Base-by-base conservation (phyloP, 2,329 filamentous ascomycete species). In the Fusarium brevicatenulatum region DNA sequence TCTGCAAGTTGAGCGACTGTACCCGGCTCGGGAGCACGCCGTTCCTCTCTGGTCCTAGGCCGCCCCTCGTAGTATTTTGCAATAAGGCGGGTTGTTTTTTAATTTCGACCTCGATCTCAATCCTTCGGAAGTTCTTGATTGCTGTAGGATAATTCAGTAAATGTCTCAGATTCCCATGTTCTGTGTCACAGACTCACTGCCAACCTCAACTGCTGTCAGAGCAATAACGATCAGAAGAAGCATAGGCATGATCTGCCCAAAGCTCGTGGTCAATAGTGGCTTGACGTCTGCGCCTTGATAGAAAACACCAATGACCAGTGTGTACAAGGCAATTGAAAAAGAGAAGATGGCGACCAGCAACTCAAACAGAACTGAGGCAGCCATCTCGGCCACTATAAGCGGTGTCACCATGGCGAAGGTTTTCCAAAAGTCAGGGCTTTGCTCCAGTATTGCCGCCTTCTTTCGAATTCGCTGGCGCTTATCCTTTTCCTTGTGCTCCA, bases 171-270 rank as follows among this genome's bases (percentile, higher is more conserved):
- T n/a, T 16, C 32, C 12, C 12, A 23, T 28, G 23, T 42, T 47
- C 7, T 16, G 43, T 18, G 21, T 42, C 15, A 21, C 34, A 37
- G n/a, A 66, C 66, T 64, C 44, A 71, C 71, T 68, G 30, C 70
- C 58, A 30, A 73, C 52, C 44, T 70, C 70, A 21, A 70, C 16
- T 32, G 61, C 61, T 32, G 70, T 73, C 36, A 66, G 39, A 13
- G 39, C 59, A 50, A 70, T 62, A 15, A 70, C 65, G 15, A 70
- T 19, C 2, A 73, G 46, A 15, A 73, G 40, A 37, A 72, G 60
- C 34, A 73, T 70, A 21, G 70, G 70, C 70, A 72, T 55, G 28
- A 73, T 73, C 37, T 72, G 66, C n/a, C 40, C 54, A 40, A 18
- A 36, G 15, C 34, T 36, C 34, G 34, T 15, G 34, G 36, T 40